A percentile compares a stretch with the other conserved stretches of the same genome.
These are phyloP conservation scores for Aquilaria yunnanensis DNA, from an alignment of 345 rosid genomes.

Conservation along the genomic window DNA sequence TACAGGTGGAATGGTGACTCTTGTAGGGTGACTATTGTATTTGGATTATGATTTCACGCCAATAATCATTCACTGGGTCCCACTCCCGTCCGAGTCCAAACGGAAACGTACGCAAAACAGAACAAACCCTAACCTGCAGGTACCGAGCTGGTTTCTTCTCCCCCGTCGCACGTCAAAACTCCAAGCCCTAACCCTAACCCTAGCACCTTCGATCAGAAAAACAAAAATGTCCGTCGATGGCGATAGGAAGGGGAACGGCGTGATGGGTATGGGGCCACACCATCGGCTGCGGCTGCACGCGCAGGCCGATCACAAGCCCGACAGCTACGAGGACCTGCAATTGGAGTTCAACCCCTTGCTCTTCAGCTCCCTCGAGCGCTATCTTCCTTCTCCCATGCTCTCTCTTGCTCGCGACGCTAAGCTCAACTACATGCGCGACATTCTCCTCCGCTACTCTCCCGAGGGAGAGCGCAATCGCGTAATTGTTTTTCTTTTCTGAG, in stretches of 20 bases:
- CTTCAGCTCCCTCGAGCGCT: slow-evolving; percentile 77
- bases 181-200: not conserved
- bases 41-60: too few relatives aligned
- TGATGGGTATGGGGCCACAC: slow-evolving; percentile 9
- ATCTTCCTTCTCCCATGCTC: slow-evolving; percentile 60
- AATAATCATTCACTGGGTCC: too few relatives aligned
- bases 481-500: slow-evolving; percentile 10
- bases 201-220: not conserved
- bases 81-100: too few relatives aligned
- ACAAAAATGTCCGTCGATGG: slow-evolving; percentile 29
- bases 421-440: slow-evolving; percentile 55
- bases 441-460: slow-evolving; percentile 71
- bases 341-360: slow-evolving; percentile 61
- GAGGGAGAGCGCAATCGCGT: slow-evolving; percentile 72
- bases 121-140: slow-evolving; percentile 8
- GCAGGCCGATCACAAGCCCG: slow-evolving; percentile 59
- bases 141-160: not conserved
- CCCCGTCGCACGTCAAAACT: not conserved
- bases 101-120: too few relatives aligned
- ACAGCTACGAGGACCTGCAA: slow-evolving; percentile 72
- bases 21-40: too few relatives aligned
- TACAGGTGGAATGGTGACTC: too few relatives aligned
- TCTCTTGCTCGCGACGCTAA: slow-evolving; percentile 43
- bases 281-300: slow-evolving; percentile 54
- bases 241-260: slow-evolving; percentile 33